Base-by-base conservation (phyloP, 1,284 basidiomycete species). In the Exobasidium cylindrosporum region DNA sequence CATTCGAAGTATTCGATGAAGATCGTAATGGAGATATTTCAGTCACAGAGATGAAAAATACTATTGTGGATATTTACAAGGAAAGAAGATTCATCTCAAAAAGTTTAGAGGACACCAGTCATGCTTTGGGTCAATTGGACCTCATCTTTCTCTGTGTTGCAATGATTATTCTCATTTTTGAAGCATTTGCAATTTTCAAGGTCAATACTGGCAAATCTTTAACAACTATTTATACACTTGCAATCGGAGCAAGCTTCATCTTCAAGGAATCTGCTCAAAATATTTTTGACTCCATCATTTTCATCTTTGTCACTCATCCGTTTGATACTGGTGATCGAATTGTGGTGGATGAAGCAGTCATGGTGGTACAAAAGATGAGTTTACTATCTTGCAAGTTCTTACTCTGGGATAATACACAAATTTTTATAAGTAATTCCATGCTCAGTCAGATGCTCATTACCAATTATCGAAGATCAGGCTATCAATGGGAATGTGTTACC, bases 11-110 rank as follows among this genome's bases (percentile, higher is more conserved):
- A 31, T 89, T 91, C 73, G 74, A 77, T 61, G 61, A 82, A 66
- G 89, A 91, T 76, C 84, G 86, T 71, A 89, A 91, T 67, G 88
- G 88, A 21, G 89, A 91, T 75, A 84, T 91, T 60, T 87, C 87
- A n/a, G 85, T 87, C 57, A 82, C 85, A 31, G 90, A 91, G 80
- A 85, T 91, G 77, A 91, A 90, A 81, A 83, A 85, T 49, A 85
- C 84, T 29, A 79, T 91, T 29, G 80, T 90, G 65, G 61, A 69
- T 46, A 65, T 67, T 6, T 78, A 75, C 71, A 78, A 78, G 60
- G 76, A 78, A 62, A 70, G 76, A 45, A 64, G 74, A 13, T 74
- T 73, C 64, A 68, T 78, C 54, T 58, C 65, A 50, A 61, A 67
- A 29, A 70, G 70, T 30, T 73, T 78, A 68, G 71, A 76, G 57